Percentiles rank a stretch among this genome's conserved stretches.
Evolutionary conservation across 345 rosid species (phyloP).

Genomic region (Acer yangbiense): DNA sequence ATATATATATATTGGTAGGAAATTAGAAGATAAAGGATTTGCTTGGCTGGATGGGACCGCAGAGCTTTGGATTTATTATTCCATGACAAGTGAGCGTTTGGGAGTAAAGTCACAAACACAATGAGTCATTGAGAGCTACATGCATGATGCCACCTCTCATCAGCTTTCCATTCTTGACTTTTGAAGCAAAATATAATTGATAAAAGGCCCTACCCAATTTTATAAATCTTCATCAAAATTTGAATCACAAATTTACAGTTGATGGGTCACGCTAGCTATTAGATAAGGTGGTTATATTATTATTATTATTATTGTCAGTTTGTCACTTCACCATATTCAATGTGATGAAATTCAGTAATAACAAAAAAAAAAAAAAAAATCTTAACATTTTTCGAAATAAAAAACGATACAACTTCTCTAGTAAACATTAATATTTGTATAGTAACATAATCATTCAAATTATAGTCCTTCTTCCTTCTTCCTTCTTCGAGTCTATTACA

Average conservation of each 20-base stretch:
- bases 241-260: background rate
- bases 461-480: too few relatives aligned
- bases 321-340: background rate
- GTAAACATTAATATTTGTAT: too few relatives aligned
- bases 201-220: slow-evolving; percentile 13
- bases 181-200: slow-evolving; percentile 18
- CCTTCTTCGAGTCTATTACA: too few relatives aligned
- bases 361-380: too few relatives aligned
- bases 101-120: slow-evolving; percentile 8
- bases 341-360: too few relatives aligned
- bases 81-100: background rate
- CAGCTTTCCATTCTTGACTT: slow-evolving; percentile 16
- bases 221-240: background rate
- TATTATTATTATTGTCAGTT: too few relatives aligned
- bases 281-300: background rate
- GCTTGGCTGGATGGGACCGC: background rate
- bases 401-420: too few relatives aligned
- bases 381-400: too few relatives aligned
- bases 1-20: too few relatives aligned
- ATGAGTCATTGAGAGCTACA: slow-evolving; percentile 13
- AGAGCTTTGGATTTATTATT: background rate
- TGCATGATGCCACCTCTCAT: slow-evolving; percentile 6
- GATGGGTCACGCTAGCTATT: background rate
- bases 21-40: background rate
- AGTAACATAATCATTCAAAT: too few relatives aligned